A percentile compares a stretch with the other conserved stretches of the same genome.
Conservation (phyloP, 75 land plant genomes). For the Azolla pinnata region DNA sequence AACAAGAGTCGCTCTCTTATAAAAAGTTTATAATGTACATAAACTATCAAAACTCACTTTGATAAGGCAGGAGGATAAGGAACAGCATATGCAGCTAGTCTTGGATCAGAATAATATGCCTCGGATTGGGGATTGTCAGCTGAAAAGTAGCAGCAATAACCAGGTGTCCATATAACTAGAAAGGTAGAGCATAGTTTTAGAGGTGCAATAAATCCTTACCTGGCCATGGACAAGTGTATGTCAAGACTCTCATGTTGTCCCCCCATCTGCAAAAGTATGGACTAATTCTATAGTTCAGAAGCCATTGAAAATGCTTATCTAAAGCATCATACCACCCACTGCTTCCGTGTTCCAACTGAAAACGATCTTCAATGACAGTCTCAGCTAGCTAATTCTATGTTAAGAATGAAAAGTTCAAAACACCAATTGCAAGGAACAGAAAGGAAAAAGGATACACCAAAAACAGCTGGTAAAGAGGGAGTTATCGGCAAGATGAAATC, state of each 20-base stretch:
- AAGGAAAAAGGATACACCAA: conserved; percentile 81
- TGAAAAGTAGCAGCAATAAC: too few species aligned
- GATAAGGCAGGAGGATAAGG: conserved; percentile 70
- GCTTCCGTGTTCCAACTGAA: conserved; percentile 82
- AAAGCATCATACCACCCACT: conserved; percentile 76
- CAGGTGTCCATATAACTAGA: too few species aligned
- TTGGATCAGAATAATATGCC: conserved; percentile 86
- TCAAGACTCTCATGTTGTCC: conserved; percentile 82
- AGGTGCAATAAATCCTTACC: too few species aligned
- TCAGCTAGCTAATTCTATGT: conserved; percentile 60
- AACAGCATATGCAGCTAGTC: conserved; percentile 92
- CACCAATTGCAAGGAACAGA: neutral
- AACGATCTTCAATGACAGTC: conserved; percentile 96
- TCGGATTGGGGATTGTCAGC: conserved; percentile 95
- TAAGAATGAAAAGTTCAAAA: neutral
- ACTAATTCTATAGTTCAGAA: conserved; percentile 85
- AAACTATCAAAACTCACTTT: too few species aligned
- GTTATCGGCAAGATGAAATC: conserved; percentile 76
- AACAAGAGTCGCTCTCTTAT: too few species aligned
- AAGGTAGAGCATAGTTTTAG: too few species aligned
- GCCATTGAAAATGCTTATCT: conserved; percentile 83
- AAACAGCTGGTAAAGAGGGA: conserved; percentile 93
- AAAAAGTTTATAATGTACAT: too few species aligned
- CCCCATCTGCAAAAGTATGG: conserved; percentile 99
- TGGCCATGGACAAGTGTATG: conserved; percentile 97